Conservation (phyloP, 805 yeast species). For the Saccharomycopsis sp. region DNA sequence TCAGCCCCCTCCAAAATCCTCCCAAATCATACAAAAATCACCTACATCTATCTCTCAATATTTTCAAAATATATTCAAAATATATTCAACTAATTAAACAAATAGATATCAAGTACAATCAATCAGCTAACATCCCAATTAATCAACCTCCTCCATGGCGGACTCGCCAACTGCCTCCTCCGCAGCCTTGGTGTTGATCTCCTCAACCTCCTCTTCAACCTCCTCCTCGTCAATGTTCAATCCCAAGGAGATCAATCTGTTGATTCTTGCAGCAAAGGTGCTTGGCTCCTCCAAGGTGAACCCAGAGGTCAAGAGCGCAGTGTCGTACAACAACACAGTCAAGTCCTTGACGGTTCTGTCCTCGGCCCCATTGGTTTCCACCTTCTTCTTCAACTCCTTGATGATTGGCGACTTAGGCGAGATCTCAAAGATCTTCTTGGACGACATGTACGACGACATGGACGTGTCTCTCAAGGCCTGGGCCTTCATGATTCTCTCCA, state of each 20-base stretch:
- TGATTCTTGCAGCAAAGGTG: conserved; percentile 94
- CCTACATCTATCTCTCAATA: too few relatives aligned
- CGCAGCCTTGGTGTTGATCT: conserved; percentile 30
- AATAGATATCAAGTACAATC: too few relatives aligned
- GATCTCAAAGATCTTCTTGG: conserved; percentile 98
- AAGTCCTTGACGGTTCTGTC: conserved; percentile 98
- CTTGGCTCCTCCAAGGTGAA: conserved; percentile 98
- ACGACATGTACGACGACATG: conserved; percentile 99
- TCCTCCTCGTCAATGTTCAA: conserved; percentile 94
- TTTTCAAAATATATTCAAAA: too few relatives aligned
- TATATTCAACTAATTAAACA: not conserved
- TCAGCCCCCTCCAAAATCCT: too few relatives aligned
- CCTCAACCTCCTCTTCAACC: conserved; percentile 37
- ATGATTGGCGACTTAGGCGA: conserved; percentile 96
- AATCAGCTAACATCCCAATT: too few relatives aligned
- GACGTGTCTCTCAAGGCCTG: conserved; percentile 98
- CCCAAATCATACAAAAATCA: too few relatives aligned
- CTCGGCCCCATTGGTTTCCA: conserved; percentile 94
- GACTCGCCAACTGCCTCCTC: conserved; percentile 78
- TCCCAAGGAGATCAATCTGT: conserved; percentile 96
- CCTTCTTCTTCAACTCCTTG: conserved; percentile 92
- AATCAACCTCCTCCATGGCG: conserved; percentile 99
- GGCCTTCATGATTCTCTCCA: conserved; percentile 99
- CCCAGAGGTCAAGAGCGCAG: conserved; percentile 97
- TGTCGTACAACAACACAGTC: conserved; percentile 92